Evolutionary conservation across 208 protist species (phyloP).

Genomic region (Trypanosoma brucei): DNA sequence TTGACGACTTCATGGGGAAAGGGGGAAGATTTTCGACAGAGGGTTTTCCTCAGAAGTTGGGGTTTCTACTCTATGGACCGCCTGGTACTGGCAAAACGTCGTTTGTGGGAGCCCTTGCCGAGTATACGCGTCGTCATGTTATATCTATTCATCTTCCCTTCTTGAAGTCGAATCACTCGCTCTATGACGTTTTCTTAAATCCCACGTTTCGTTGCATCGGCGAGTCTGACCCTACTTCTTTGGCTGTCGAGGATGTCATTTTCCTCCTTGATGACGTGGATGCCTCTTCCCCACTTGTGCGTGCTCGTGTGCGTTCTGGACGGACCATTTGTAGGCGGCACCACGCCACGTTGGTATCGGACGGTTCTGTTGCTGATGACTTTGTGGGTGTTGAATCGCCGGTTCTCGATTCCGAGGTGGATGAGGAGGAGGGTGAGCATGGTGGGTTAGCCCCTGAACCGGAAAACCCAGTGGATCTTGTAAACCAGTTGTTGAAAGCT

Average conservation of each 20-base stretch:
- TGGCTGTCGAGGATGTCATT: conserved; percentile 74
- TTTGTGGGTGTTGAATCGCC: neutral
- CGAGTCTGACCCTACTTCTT: conserved; percentile 36
- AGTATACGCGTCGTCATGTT: conserved; percentile 96
- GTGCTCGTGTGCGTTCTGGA: conserved; percentile 41
- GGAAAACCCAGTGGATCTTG: conserved; percentile 2
- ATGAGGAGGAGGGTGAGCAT: neutral
- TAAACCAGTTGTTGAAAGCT: conserved; percentile 4
- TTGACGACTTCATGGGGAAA: conserved; percentile 74
- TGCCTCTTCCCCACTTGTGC: conserved; percentile 60
- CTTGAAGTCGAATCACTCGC: conserved; percentile 83
- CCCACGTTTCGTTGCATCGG: conserved; percentile 43
- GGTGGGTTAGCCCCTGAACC: neutral
- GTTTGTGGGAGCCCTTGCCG: conserved; percentile 98
- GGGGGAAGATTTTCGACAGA: conserved; percentile 76
- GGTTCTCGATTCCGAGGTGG: neutral
- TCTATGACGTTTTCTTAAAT: conserved; percentile 87
- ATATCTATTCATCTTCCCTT: conserved; percentile 66
- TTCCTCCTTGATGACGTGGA: conserved; percentile 86
- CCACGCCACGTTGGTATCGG: conserved; percentile 23
- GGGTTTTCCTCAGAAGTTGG: conserved; percentile 89
- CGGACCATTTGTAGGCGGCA: conserved; percentile 8
- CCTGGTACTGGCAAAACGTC: conserved; percentile 96
- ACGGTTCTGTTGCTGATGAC: conserved; percentile 13
- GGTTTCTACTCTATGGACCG: conserved; percentile 98